Conservation (phyloP, 371 early-diverging fungal species). For the Mortierella sp. region DNA sequence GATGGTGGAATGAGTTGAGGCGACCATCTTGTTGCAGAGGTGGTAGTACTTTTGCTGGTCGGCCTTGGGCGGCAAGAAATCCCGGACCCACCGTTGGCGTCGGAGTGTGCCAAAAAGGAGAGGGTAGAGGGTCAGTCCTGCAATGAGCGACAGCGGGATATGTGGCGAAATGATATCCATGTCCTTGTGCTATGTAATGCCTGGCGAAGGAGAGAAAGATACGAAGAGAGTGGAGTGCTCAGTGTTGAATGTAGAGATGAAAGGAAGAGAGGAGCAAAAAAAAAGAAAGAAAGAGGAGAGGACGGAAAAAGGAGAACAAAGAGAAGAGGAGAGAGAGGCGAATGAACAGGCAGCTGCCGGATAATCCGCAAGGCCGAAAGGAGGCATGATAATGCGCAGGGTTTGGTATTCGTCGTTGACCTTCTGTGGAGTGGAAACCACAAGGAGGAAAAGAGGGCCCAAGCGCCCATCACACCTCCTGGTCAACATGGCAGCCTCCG, state of each 20-base stretch:
- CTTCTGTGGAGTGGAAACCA: background rate
- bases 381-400: background rate
- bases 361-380: slow-evolving; percentile 4
- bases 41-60: slow-evolving; percentile 48
- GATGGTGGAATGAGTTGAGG: slow-evolving; percentile 53
- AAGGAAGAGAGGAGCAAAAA: background rate
- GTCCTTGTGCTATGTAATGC: background rate
- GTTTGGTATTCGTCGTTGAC: background rate
- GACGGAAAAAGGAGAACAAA: background rate
- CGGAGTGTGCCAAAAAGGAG: slow-evolving; percentile 38
- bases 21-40: slow-evolving; percentile 54
- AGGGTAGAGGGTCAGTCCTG: slow-evolving; percentile 45
- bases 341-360: background rate
- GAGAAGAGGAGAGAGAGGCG: background rate
- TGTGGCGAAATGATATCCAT: slow-evolving; percentile 43
- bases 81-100: slow-evolving; percentile 31
- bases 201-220: background rate
- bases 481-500: background rate
- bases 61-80: slow-evolving; percentile 47
- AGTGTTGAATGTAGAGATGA: background rate
- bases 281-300: background rate
- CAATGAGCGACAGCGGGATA: slow-evolving; percentile 44
- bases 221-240: background rate
- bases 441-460: background rate
- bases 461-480: background rate